Evolutionary conservation across 306 rosid species (phyloP).

Genomic region (Astragalus membranaceus): DNA sequence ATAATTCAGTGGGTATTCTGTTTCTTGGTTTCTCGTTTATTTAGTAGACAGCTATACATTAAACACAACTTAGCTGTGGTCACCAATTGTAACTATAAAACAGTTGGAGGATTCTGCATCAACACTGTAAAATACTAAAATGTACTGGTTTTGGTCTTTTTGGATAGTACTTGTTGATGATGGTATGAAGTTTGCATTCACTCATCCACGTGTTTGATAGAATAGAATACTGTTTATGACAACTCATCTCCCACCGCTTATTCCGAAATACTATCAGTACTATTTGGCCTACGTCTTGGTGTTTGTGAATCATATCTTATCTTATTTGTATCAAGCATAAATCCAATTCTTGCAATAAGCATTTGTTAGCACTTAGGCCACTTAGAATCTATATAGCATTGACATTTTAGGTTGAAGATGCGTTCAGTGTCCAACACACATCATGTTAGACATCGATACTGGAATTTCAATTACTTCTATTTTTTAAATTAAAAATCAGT

Average conservation of each 20-base stretch:
- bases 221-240: not conserved
- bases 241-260: not conserved
- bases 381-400: too few species aligned
- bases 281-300: not conserved
- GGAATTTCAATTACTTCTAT: too few species aligned
- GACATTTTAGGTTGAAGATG: too few species aligned
- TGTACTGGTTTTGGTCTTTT: slow-evolving; percentile 10
- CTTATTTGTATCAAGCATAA: not conserved
- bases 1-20: slow-evolving; percentile 23
- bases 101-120: slow-evolving; percentile 11
- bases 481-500: not conserved
- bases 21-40: slow-evolving; percentile 7
- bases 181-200: not conserved
- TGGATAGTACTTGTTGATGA: not conserved
- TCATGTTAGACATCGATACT: too few species aligned
- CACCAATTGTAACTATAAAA: slow-evolving; percentile 16
- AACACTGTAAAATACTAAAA: not conserved
- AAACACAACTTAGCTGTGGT: not conserved
- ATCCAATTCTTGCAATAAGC: not conserved
- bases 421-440: too few species aligned
- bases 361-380: not conserved
- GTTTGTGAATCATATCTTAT: not conserved
- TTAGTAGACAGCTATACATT: slow-evolving; percentile 19
- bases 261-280: not conserved
- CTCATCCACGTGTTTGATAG: not conserved